Evolutionary conservation across 768 basidiomycete genomes (phyloP), one percentile per base, ranked within the genome.

Genomic region (Holtermannia corniformis): DNA sequence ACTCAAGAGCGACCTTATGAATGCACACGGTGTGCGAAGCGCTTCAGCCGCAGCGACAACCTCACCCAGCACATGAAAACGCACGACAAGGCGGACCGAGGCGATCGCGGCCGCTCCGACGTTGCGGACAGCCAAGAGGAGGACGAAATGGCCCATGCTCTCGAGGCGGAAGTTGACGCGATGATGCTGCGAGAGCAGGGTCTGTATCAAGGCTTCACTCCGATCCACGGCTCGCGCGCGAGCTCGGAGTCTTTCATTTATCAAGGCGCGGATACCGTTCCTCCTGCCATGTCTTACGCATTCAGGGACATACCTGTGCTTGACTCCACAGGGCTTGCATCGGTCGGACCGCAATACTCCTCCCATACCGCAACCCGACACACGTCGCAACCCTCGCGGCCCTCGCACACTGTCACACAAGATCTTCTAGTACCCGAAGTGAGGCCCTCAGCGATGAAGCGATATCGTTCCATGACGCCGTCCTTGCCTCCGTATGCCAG

Each of bases 41-140:
- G 80, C 55, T 95, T 95, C 72, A 87, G 86, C 59, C 77, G 89
- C 65, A 84, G 83, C 65, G 92, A 93, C 68, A 92, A 92, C 64
- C 78, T 96, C 40, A 81, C 79, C 20, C 88, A 93, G 71, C 92
- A 96, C 68, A 66, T 83, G 54, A 80, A 87, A 56, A 89, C 87
- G 45, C 91, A 93, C 72, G 77, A 78, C 51, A 75, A 78, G n/a
- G 61, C 59, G 27, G 70, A 62, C 40, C 53, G 60, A 27, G 62
- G 65, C 19, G 65, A 67, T 27, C 47, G 64, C 16, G 40, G 57
- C 48, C 61, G 56, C 51, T 59, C 62, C 13, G 64, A 66, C 42
- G 59, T 55, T 10, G 59, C 60, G 5, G 63, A 64, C 28, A 58
- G 41, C 23, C 56, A 60, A 1, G 60, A 60, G 25, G 64, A 66